Percentiles rank a stretch among this genome's conserved stretches.
These are phyloP conservation scores for Friedmanniomyces endolithicus DNA, from an alignment of 495 filamentous ascomycete genomes.

Conservation along the genomic window DNA sequence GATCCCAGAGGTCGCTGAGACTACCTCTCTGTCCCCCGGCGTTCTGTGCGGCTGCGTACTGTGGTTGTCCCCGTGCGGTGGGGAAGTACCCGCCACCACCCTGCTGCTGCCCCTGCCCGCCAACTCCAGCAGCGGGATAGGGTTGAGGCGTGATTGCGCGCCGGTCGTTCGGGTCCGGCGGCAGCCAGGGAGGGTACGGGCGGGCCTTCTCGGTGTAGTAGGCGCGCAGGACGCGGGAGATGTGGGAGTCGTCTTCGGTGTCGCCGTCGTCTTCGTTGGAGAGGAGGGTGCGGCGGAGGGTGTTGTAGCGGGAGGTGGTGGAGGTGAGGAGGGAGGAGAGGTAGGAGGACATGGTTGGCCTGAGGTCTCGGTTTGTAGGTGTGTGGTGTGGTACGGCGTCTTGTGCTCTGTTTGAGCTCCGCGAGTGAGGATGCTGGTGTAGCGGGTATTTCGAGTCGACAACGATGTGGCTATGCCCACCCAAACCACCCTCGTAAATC, in stretches of 20 bases:
- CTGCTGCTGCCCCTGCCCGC: constrained; percentile 22
- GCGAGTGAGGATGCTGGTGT: not conserved
- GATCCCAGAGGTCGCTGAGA: constrained; percentile 78
- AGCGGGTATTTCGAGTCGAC: not conserved
- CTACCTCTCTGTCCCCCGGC: not conserved
- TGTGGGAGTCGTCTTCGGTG: constrained; percentile 87
- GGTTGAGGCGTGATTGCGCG: constrained; percentile 40
- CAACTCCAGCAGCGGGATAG: too few species aligned
- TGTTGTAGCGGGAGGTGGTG: constrained; percentile 66
- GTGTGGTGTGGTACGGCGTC: not conserved
- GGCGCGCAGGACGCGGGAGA: constrained; percentile 84
- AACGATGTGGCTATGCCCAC: not conserved
- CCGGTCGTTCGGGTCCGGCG: constrained; percentile 59
- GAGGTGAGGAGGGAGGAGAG: constrained; percentile 66
- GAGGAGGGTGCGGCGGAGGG: constrained; percentile 67
- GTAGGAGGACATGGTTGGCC: constrained; percentile 63
- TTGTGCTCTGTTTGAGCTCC: not conserved
- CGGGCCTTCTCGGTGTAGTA: constrained; percentile 87
- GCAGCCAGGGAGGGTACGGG: constrained; percentile 78
- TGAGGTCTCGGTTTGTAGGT: too few species aligned
- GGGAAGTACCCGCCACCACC: constrained; percentile 26
- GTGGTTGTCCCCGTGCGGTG: constrained; percentile 32
- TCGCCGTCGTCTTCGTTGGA: constrained; percentile 73
- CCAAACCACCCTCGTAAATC: not conserved
- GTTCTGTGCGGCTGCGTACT: constrained; percentile 21